These are phyloP conservation scores for Colletotrichum echinochloae DNA, from an alignment of 2,329 filamentous ascomycete species.

Conservation along the genomic window DNA sequence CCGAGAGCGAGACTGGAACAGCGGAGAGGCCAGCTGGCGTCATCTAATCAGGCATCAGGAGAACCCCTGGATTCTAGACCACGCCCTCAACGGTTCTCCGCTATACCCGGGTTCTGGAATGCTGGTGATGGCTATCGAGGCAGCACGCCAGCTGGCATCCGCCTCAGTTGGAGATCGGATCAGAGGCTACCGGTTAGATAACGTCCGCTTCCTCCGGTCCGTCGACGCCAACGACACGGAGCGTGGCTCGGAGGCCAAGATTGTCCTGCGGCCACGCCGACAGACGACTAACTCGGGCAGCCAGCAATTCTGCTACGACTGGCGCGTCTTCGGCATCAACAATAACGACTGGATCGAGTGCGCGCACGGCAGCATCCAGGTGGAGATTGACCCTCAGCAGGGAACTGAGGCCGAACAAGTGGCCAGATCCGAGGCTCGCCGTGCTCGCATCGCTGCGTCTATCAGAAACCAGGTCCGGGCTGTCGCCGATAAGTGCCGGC, in stretches of 20 bases:
- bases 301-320: slow-evolving; percentile 21
- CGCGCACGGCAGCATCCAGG: slow-evolving; percentile 25
- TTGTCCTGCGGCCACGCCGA: no score
- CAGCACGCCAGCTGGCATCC: no score
- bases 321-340: neutral
- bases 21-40: slow-evolving; percentile 60
- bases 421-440: no score
- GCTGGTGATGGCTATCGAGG: slow-evolving; percentile 62
- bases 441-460: no score
- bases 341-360: slow-evolving; percentile 25
- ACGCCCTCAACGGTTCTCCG: slow-evolving; percentile 58
- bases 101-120: slow-evolving; percentile 65
- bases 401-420: no score
- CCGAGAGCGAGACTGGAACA: slow-evolving; percentile 55
- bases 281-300: no score
- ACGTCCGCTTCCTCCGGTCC: slow-evolving; percentile 14
- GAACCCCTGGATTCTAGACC: slow-evolving; percentile 64
- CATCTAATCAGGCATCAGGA: slow-evolving; percentile 61
- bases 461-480: no score
- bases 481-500: no score
- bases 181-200: slow-evolving; percentile 10
- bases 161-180: neutral
- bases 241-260: slow-evolving; percentile 23
- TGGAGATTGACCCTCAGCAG: slow-evolving; percentile 8
- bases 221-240: slow-evolving; percentile 16